Evolutionary conservation across 2,329 filamentous ascomycete genomes (phyloP), one percentile per base, ranked within the genome.

Genomic region (Fusarium sp.): DNA sequence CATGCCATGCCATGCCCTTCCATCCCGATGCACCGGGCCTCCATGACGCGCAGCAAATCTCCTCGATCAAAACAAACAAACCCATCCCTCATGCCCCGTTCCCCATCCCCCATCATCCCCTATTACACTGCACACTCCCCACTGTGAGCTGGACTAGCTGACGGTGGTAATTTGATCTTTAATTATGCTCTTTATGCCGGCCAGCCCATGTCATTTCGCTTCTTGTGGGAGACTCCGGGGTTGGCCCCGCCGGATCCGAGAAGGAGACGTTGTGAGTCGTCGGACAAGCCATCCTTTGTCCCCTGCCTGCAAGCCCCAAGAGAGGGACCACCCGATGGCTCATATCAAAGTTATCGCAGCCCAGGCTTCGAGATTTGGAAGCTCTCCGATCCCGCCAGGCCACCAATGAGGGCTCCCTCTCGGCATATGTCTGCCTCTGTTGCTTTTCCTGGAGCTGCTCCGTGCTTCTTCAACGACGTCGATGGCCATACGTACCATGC

Each of bases 61-160:
- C 65, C 65, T 68, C 71, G 71, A 77, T 78, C 79, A 80, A 76
- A 81, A 81, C 74, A 80, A 80, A 80, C 78, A 78, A 77, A 75
- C 72, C 61, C 60, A 40, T 63, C 38, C 27, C 47, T 52, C 47
- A 52, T 52, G 47, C 47, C 47, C 47, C 47, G 47, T 52, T 52
- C 47, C 47, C 47, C 47, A 31, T n/a, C 56, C 35, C 47, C 35
- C 47, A 70, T 63, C 63, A 62, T 75, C 75, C 65, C 73, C 69
- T 74, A 67, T 76, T 66, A 63, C 69, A 62, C 73, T 65, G 65
- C 69, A 60, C 73, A 73, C 69, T 71, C 73, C 69, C 77, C 78
- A 78, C 78, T 68, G 71, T 69, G 66, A 69, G 63, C 62, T 56
- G 36, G 50, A 67, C 73, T 76, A 78, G 74, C 59, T 68, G 61